Evolutionary conservation across 176 grass and related monocot genomes (phyloP).

Genomic region (Chloris gayana): DNA sequence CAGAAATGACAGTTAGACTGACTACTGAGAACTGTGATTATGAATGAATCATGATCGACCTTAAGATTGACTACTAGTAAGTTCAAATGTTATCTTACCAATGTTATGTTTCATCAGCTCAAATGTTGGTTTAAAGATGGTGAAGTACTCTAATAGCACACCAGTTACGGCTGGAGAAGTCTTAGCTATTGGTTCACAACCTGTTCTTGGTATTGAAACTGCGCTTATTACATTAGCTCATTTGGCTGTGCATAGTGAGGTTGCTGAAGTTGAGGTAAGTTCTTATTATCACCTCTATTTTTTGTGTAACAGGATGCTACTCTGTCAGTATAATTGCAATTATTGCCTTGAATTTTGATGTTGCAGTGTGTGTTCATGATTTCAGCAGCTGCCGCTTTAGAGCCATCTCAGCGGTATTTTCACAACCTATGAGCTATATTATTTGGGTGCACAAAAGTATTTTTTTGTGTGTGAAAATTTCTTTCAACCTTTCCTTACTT

Average conservation of each 20-base stretch:
- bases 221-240: conserved; percentile 79
- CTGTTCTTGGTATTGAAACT: conserved; percentile 65
- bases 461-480: not conserved
- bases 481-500: conserved; percentile 26
- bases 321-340: not conserved
- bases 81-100: conserved; percentile 4
- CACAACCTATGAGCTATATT: conserved; percentile 22
- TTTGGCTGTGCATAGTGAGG: conserved; percentile 78
- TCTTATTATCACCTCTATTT: conserved; percentile 27
- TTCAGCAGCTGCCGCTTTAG: conserved; percentile 75
- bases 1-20: conserved; percentile 30
- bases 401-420: conserved; percentile 76
- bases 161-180: conserved; percentile 71
- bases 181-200: conserved; percentile 59
- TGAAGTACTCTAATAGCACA: conserved; percentile 59
- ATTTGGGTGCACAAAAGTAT: not conserved
- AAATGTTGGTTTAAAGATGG: conserved; percentile 80
- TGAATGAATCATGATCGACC: conserved; percentile 25
- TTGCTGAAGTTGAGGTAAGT: conserved; percentile 86
- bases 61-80: conserved; percentile 14
- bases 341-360: conserved; percentile 29
- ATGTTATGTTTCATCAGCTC: conserved; percentile 52
- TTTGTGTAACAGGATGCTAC: conserved; percentile 12
- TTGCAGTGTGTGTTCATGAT: conserved; percentile 89
- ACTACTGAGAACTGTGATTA: not conserved